A percentile compares a stretch with the other conserved stretches of the same genome.
These are phyloP conservation scores for Colletotrichum sojae DNA, from an alignment of 2,329 filamentous ascomycete genomes.

Conservation along the genomic window DNA sequence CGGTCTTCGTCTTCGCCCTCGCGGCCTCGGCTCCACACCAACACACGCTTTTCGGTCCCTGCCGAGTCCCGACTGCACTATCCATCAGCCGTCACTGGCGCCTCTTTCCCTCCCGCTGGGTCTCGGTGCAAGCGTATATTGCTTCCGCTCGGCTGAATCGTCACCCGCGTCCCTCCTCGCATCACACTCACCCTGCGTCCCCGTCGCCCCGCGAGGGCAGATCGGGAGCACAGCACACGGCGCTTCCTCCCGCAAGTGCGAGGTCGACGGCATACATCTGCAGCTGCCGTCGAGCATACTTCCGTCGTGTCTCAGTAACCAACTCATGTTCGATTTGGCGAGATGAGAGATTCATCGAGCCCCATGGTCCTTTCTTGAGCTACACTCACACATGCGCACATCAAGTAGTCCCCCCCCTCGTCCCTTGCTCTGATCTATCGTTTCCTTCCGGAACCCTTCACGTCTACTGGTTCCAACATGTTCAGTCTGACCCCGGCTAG, in stretches of 20 bases:
- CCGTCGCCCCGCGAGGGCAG: slow-evolving; percentile 16
- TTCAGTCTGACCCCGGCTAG: not conserved
- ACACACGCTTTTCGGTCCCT: slow-evolving; percentile 28
- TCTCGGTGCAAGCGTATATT: slow-evolving; percentile 22
- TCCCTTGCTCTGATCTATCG: slow-evolving; percentile 33
- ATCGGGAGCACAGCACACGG: slow-evolving; percentile 15
- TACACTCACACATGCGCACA: not conserved
- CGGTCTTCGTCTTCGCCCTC: slow-evolving; percentile 32
- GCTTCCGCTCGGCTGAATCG: slow-evolving; percentile 11
- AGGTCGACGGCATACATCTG: slow-evolving; percentile 1
- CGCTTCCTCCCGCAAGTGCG: slow-evolving; percentile 2
- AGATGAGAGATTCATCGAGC: slow-evolving; percentile 8
- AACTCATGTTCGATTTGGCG: slow-evolving; percentile 23
- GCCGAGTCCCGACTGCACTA: slow-evolving; percentile 1
- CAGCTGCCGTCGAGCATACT: slow-evolving; percentile 9
- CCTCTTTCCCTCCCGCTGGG: slow-evolving; percentile 23
- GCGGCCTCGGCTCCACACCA: slow-evolving; percentile 27
- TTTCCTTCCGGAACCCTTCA: slow-evolving; percentile 27
- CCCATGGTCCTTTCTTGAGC: not conserved
- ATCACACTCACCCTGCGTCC: slow-evolving; percentile 2
- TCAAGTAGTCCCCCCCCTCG: not conserved
- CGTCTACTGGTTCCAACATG: not conserved
- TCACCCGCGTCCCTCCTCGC: slow-evolving; percentile 9
- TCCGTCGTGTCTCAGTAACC: slow-evolving; percentile 31
- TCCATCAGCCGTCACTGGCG: slow-evolving; percentile 19